Percentiles rank a stretch among this genome's conserved stretches.
Evolutionary conservation across 2,329 filamentous ascomycete species (phyloP).

Genomic region (Nigrograna mackinnonii): DNA sequence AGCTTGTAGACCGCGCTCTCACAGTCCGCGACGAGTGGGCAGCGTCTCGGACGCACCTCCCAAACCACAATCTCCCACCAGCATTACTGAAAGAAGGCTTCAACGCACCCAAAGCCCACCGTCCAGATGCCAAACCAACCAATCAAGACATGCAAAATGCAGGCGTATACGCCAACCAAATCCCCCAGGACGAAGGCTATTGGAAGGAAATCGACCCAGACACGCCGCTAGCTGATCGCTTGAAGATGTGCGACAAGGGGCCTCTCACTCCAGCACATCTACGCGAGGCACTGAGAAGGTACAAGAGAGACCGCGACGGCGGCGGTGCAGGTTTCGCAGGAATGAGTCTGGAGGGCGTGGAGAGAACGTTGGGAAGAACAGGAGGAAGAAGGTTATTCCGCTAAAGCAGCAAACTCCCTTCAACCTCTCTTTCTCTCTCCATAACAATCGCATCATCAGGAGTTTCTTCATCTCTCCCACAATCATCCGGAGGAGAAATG

Average conservation of each 20-base stretch:
- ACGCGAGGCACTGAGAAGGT: conserved; percentile 71
- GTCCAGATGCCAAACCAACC: conserved; percentile 31
- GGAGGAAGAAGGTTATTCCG: conserved; percentile 51
- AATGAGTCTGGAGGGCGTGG: conserved; percentile 52
- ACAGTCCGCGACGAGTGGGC: conserved; percentile 75
- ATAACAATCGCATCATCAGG: too few relatives aligned
- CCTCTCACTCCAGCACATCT: conserved; percentile 76
- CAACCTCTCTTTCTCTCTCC: too few relatives aligned
- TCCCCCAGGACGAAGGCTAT: conserved; percentile 21
- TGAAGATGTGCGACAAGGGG: conserved; percentile 45
- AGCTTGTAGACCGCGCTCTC: conserved; percentile 73
- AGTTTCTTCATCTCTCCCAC: too few relatives aligned
- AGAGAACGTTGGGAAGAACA: conserved; percentile 48
- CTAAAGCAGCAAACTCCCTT: too few relatives aligned
- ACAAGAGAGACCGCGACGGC: conserved; percentile 66
- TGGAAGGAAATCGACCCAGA: conserved; percentile 32
- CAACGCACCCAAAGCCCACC: conserved; percentile 31
- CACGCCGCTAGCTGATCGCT: conserved; percentile 24
- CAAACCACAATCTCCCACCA: conserved; percentile 30
- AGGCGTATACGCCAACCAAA: conserved; percentile 26
- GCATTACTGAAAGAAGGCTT: conserved; percentile 29
- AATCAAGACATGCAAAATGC: conserved; percentile 29
- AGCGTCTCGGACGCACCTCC: conserved; percentile 44
- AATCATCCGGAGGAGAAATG: too few relatives aligned
- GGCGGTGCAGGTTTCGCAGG: conserved; percentile 59